Evolutionary conservation across 345 rosid genomes (phyloP), one percentile per base, ranked within the genome.

Genomic region (Populus nigra): DNA sequence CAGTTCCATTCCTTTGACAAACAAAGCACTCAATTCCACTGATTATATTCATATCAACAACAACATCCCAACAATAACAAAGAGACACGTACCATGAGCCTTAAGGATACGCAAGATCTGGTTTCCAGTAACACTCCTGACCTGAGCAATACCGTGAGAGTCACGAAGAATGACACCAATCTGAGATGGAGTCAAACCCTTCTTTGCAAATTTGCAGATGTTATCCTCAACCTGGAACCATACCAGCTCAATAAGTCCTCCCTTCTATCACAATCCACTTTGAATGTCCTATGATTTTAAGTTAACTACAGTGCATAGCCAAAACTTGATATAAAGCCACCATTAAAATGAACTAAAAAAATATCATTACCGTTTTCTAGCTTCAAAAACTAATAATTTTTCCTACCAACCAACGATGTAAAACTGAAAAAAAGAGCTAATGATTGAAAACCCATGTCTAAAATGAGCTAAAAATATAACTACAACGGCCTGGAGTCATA

Each of bases 121-220:
- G 80, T 73, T 81, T 20, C 83, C 83, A 13, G 83, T 81, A 10
- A 81, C 80, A 22, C 83, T 81, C 80, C 29, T 76, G 35, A 81
- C 83, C 77, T 81, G 83, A 41, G 83, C 80, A 76, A 81, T 81
- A 23, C 84, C 84, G 1, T 81, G 84, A 77, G 84, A 81, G 36
- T 81, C 84, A 59, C 84, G 77, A 29, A 81, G 80, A 27, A 81
- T 81, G 12, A 81, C 84, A 68, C 84, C 84, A 29, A 81, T 81
- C 80, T 81, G 84, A 13, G 84, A 81, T 16, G 84, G 84, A 7
- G 80, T 81, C 73, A 81, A 41, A 45, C 84, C 84, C 71, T 81
- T 81, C 78, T 81, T 81, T 41, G 84, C 84, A 73, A 81, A 77
- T 69, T 81, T 81, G 61, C 80, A 77, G n/a, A 81, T 81, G 75